Evolutionary conservation across 805 yeast species (phyloP).

Genomic region (Candida adriatica): DNA sequence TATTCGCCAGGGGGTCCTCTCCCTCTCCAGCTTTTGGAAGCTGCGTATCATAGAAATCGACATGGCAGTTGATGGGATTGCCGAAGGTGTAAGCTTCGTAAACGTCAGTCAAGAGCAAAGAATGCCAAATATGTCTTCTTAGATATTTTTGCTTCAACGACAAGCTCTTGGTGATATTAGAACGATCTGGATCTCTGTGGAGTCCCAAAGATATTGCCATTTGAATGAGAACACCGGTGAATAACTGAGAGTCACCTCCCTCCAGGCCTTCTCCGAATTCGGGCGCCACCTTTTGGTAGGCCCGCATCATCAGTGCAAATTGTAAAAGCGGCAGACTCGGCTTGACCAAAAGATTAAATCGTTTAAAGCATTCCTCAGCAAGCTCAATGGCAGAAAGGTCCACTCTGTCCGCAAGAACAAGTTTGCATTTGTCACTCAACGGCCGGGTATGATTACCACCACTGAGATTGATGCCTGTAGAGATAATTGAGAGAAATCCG

Average conservation of each 20-base stretch:
- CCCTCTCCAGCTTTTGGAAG: too few relatives aligned
- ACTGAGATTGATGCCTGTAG: background rate
- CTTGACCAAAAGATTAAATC: slow-evolving; percentile 5
- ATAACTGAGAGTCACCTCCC: slow-evolving; percentile 42
- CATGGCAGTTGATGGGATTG: slow-evolving; percentile 4
- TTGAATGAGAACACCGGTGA: slow-evolving; percentile 40
- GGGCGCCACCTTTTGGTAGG: slow-evolving; percentile 42
- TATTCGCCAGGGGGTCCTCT: too few relatives aligned
- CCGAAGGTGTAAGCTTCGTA: slow-evolving; percentile 8
- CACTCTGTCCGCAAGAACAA: slow-evolving; percentile 2
- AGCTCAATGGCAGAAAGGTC: slow-evolving; percentile 8
- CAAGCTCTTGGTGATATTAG: background rate
- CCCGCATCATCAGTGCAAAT: slow-evolving; percentile 40
- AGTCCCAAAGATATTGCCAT: slow-evolving; percentile 49
- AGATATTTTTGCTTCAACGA: slow-evolving; percentile 2
- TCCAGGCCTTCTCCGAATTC: slow-evolving; percentile 51
- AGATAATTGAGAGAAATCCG: slow-evolving; percentile 3
- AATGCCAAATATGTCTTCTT: slow-evolving; percentile 7
- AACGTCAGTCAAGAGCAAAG: slow-evolving; percentile 5
- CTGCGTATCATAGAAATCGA: slow-evolving; percentile 5
- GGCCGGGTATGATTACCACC: too few relatives aligned
- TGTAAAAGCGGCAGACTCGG: slow-evolving; percentile 38
- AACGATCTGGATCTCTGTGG: slow-evolving; percentile 45
- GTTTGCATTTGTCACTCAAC: too few relatives aligned
- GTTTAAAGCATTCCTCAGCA: slow-evolving; percentile 11